Base-by-base conservation (phyloP, 805 yeast genomes). In the Wickerhamomyces sydowiorum region DNA sequence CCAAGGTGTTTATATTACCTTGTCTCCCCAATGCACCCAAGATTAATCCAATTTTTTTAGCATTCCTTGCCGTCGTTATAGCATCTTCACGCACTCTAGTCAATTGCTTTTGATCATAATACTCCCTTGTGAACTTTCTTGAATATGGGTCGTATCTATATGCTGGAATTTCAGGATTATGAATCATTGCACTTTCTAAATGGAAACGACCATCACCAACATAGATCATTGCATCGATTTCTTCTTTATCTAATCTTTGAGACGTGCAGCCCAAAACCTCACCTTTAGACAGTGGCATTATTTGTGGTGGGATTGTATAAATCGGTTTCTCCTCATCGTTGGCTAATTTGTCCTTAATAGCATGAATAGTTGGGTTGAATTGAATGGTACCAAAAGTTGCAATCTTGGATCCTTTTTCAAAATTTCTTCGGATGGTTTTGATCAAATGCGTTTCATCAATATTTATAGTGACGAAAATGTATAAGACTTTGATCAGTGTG, bases 151-250 rank as follows among this genome's bases (percentile, higher is more conserved):
- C 99, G 60, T 93, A 93, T 54, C 96, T 77, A 62, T 70, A 93
- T 0, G 98, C 98, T 0, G 95, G 95, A 15, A 91, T 75, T 5
- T 78, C 78, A 0, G 99, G 99, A 58, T 93, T 93, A 62, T 90
- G 98, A 42, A 93, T 93, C 98, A 93, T 91, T 6, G 97, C 88
- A 39, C 91, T 79, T 59, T 93, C 99, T 35, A 93, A 67, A 62
- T 93, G 99, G 65, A 93, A 93, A 39, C 99, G 67, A 13, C 99
- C 99, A 63, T 93, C 99, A 27, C 99, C 99, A 19, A 93, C 71
- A 56, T 91, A 93, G 3, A 93, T 74, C 83, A 90, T 87, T 0
- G 90, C 95, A 53, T 80, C 79, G 27, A 76, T 72, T 34, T 79
- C 82, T 5, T 72, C 70, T 19, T 73, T 69, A 49, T 82, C 82